Conservation (phyloP, 208 protist species). For the Entamoeba invadens region DNA sequence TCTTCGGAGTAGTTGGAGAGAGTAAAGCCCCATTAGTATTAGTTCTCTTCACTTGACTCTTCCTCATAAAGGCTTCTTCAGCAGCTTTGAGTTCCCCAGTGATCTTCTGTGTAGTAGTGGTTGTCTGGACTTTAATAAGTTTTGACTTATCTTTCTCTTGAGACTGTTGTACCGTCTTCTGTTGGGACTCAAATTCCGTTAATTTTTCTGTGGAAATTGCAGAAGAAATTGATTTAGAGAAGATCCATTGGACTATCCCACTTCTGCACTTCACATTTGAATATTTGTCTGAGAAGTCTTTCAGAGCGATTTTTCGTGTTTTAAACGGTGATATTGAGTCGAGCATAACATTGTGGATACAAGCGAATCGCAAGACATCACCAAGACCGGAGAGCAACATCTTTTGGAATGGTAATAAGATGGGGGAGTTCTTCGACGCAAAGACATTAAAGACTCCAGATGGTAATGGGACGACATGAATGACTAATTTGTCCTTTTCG, state of each 20-base stretch:
- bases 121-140: not conserved
- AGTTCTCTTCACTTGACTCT: too few relatives aligned
- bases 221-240: not conserved
- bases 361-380: not conserved
- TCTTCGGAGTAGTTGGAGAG: too few relatives aligned
- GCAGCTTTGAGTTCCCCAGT: not conserved
- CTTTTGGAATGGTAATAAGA: not conserved
- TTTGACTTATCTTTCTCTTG: not conserved
- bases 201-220: not conserved
- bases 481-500: not conserved
- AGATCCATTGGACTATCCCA: not conserved
- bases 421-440: not conserved
- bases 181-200: not conserved
- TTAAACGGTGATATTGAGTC: not conserved
- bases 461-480: not conserved
- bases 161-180: not conserved
- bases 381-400: not conserved
- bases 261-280: not conserved
- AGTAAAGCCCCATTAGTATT: too few relatives aligned
- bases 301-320: not conserved
- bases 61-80: not conserved
- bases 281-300: not conserved
- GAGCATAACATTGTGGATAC: not conserved
- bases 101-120: not conserved
- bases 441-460: not conserved